Evolutionary conservation across 139 green algal genomes (phyloP).

Genomic region (Chloropicon primus): DNA sequence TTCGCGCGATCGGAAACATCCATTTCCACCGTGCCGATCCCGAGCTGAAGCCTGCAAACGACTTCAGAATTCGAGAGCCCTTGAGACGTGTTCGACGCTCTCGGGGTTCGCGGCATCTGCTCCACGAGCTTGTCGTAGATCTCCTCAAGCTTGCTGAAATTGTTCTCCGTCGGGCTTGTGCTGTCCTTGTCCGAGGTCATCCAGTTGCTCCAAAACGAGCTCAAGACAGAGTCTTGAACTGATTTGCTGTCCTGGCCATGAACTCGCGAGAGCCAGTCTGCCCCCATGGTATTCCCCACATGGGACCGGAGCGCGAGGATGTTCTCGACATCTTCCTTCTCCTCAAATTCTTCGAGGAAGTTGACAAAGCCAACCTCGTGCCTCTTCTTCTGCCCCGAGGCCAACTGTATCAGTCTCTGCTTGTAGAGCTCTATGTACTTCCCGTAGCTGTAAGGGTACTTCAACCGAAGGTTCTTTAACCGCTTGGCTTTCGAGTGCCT

Average conservation of each 20-base stretch:
- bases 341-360: background rate
- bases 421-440: background rate
- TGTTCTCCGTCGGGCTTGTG: background rate
- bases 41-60: background rate
- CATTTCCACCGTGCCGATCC: background rate
- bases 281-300: background rate
- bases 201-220: background rate
- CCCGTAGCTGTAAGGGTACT: background rate
- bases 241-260: background rate
- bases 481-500: background rate
- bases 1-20: background rate
- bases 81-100: background rate
- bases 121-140: no score
- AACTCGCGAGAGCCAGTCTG: background rate
- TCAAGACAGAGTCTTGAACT: background rate
- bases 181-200: background rate
- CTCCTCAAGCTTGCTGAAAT: background rate
- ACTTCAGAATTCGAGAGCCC: background rate
- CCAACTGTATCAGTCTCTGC: background rate
- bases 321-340: background rate
- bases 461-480: background rate
- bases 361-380: background rate
- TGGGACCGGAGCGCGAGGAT: background rate
- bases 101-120: no score
- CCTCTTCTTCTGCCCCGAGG: background rate